Conservation (phyloP, 352 stramenopile species). For the Globisporangium orthogonon region DNA sequence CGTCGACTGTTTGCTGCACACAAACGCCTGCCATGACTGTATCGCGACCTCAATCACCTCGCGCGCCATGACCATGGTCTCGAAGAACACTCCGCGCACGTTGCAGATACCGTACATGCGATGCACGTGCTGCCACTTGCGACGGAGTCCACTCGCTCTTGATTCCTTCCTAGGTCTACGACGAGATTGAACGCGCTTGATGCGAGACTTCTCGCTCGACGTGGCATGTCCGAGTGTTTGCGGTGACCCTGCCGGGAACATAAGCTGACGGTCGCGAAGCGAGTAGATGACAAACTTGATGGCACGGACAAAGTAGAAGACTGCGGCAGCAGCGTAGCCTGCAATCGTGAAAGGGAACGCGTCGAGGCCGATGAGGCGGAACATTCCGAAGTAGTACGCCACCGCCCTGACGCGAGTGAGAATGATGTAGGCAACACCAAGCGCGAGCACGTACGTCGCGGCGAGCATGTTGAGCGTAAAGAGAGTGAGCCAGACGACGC, state of each 20-base stretch:
- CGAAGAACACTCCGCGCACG: conserved; percentile 17
- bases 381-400: conserved; percentile 14
- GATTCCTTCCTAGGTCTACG: neutral
- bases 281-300: conserved; percentile 1
- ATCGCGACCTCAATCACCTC: conserved; percentile 17
- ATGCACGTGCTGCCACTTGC: neutral
- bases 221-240: neutral
- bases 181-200: neutral
- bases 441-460: conserved; percentile 1
- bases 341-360: conserved; percentile 10
- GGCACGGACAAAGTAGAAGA: conserved; percentile 1
- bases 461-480: conserved; percentile 5
- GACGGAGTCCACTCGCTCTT: neutral
- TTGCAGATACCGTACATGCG: neutral
- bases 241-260: neutral
- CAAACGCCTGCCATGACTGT: conserved; percentile 17
- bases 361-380: conserved; percentile 9
- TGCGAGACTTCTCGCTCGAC: neutral
- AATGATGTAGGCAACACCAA: conserved; percentile 1
- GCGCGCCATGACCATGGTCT: conserved; percentile 13
- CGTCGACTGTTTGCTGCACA: conserved; percentile 12
- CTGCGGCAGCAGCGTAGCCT: conserved; percentile 1
- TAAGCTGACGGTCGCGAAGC: neutral
- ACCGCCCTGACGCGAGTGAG: conserved; percentile 12
- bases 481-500: conserved; percentile 7